Conservation (phyloP, 1,284 basidiomycete species). For the Leccinum griseonigrum region DNA sequence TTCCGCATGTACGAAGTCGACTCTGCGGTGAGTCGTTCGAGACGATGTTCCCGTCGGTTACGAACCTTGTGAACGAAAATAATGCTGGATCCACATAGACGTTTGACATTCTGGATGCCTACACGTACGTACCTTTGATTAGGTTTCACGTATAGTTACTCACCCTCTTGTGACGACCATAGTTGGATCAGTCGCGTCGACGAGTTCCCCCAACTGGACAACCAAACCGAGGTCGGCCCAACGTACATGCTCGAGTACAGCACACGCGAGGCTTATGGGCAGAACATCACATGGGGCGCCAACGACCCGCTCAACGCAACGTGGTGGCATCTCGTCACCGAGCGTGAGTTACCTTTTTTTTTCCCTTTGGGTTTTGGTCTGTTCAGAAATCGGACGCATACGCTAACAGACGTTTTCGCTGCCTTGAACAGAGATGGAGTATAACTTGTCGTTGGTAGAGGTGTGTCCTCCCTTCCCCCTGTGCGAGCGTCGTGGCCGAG, state of each 20-base stretch:
- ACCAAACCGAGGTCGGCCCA: constrained; percentile 37
- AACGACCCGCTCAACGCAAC: constrained; percentile 48
- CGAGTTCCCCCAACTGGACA: constrained; percentile 33
- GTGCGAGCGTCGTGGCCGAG: neutral
- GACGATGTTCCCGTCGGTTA: neutral
- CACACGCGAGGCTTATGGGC: constrained; percentile 41
- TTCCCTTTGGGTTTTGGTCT: neutral
- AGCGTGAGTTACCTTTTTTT: constrained; percentile 26
- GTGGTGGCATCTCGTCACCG: constrained; percentile 49
- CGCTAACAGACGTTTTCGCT: neutral
- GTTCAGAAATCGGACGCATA: neutral
- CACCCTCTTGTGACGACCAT: neutral
- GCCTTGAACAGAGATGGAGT: constrained; percentile 36
- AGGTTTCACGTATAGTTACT: neutral
- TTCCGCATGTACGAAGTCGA: constrained; percentile 80
- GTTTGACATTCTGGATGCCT: constrained; percentile 41
- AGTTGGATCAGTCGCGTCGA: constrained; percentile 40
- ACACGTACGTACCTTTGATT: constrained; percentile 32
- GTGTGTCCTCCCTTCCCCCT: constrained; percentile 14
- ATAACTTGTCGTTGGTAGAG: constrained; percentile 36
- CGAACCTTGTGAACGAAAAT: constrained; percentile 5
- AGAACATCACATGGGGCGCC: constrained; percentile 42
- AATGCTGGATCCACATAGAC: constrained; percentile 22
- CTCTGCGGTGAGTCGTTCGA: constrained; percentile 47
- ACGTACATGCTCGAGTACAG: constrained; percentile 44